A percentile compares a stretch with the other conserved stretches of the same genome.
phyloP scores from a whole-genome alignment of 2,329 filamentous ascomycete species.

The Emergomyces orientalis region DNA sequence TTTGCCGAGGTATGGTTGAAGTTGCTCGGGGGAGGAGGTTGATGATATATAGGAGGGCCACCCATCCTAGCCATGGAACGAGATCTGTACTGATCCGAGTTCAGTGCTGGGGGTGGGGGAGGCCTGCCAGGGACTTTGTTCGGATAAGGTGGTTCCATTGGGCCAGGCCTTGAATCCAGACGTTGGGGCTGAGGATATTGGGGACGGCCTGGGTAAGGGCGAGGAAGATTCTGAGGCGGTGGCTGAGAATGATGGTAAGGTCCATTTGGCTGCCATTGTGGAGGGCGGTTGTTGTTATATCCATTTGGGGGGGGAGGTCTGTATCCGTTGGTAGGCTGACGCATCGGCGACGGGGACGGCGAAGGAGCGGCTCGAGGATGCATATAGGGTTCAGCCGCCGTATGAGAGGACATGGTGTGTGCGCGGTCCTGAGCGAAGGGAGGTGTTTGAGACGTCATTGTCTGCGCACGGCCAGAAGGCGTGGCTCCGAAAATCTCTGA shows the following conservation, averaged over 20 bases:
- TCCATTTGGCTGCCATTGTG: slow-evolving; percentile 27
- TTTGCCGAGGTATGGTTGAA: slow-evolving; percentile 62
- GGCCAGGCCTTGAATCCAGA: slow-evolving; percentile 51
- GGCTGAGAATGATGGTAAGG: slow-evolving; percentile 36
- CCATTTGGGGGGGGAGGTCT: slow-evolving; percentile 31
- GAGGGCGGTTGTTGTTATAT: slow-evolving; percentile 22
- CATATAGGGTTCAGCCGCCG: slow-evolving; percentile 35
- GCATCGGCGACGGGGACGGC: slow-evolving; percentile 33
- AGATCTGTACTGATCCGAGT: slow-evolving; percentile 80
- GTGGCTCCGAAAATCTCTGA: slow-evolving; percentile 89
- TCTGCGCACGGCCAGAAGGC: slow-evolving; percentile 82
- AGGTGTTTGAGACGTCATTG: slow-evolving; percentile 73
- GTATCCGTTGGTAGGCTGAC: slow-evolving; percentile 39
- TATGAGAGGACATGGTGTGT: slow-evolving; percentile 62
- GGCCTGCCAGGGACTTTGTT: slow-evolving; percentile 51
- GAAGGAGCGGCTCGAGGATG: slow-evolving; percentile 25
- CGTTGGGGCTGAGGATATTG: slow-evolving; percentile 66
- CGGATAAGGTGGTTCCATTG: slow-evolving; percentile 44
- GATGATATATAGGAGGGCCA: slow-evolving; percentile 63
- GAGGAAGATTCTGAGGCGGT: slow-evolving; percentile 51
- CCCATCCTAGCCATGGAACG: slow-evolving; percentile 76
- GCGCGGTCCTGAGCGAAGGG: slow-evolving; percentile 60
- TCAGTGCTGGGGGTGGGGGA: slow-evolving; percentile 61
- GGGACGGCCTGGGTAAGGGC: slow-evolving; percentile 54
- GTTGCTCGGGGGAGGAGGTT: slow-evolving; percentile 45